Conservation (phyloP, 129 eudicot genomes). For the Helianthus annuus region HanXRQr2.0-SUNRISE NC_035442.2:6742441-6742940, state of each 20-base stretch:
- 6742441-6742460: constrained; percentile 88
- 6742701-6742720: not conserved
- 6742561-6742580: constrained; percentile 86
- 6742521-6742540: constrained; percentile 95
- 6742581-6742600: constrained; percentile 58
- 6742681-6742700: not conserved
- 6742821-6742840: not conserved
- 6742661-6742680: constrained; percentile 6
- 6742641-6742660: constrained; percentile 96
- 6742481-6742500: constrained; percentile 79
- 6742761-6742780: too few relatives aligned
- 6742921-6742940: too few relatives aligned
- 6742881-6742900: too few relatives aligned
- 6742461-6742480: constrained; percentile 77
- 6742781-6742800: too few relatives aligned
- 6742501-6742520: constrained; percentile 93
- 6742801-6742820: not conserved
- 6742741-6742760: not conserved
- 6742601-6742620: constrained; percentile 71
- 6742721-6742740: not conserved
- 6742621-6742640: constrained; percentile 85
- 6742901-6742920: too few relatives aligned
- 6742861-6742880: not conserved
- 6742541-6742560: constrained; percentile 80
- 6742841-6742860: not conserved